Base-by-base conservation (phyloP, 2,329 filamentous ascomycete species). In the Colletotrichum melonis region DNA sequence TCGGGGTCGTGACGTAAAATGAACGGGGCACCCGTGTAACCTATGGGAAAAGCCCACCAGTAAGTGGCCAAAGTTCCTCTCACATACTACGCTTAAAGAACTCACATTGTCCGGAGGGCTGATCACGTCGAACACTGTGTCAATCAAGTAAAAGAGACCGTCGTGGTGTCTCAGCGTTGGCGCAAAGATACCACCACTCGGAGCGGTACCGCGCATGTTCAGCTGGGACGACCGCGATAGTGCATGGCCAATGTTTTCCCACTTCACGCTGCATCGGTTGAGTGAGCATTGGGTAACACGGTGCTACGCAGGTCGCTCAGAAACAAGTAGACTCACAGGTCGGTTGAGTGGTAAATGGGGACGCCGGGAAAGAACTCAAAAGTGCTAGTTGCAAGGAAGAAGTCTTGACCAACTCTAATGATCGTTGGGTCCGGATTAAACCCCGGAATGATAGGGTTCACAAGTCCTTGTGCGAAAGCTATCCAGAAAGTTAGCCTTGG, bases 341-440 rank as follows among this genome's bases (percentile, higher is more conserved):
- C 74, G 14, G 69, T 75, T 0, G 72, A 74, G 19, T 72, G 68
- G 35, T 75, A 74, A 9, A 75, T 74, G 4, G 74, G 74, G 8
- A 75, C 67, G 11, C 74, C 74, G 1, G 74, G 74, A 16, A 75
- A 75, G 32, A 63, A 75, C 22, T 75, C 74, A 5, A 75, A 75
- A 1, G 72, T 75, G 24, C 71, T 74, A 1, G 74, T 75, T 16
- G 69, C 72, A 14, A 75, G 22, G 19, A 75, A 75, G 42, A 72
- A 75, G 42, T 75, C 74, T 16, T 52, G 57, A 1, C 42, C 72
- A 4, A 75, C 72, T 32, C 74, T 67, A 26, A 74, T 69, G 35
- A 75, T 74, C 1, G 59, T 66, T 5, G 74, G 74, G 38, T 75
- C 74, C 5, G 74, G 74, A 38, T 75, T 75, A 62, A 75, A 75